Conservation (phyloP, 345 rosid species). For the Toxicodendron radicans region DNA sequence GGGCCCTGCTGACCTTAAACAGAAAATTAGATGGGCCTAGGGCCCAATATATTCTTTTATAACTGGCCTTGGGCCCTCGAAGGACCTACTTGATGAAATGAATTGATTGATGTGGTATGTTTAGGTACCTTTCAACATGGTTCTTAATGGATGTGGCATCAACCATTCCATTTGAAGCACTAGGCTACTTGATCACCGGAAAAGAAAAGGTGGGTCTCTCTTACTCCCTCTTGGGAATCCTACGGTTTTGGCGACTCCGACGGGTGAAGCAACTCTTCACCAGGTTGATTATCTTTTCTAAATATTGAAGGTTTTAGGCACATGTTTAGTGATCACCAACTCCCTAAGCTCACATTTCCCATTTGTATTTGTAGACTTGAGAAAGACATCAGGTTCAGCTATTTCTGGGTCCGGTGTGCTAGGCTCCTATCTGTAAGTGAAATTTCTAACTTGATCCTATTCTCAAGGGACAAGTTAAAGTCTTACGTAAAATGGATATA, state of each 20-base stretch:
- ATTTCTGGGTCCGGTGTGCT: conserved; percentile 75
- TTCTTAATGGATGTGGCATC: conserved; percentile 96
- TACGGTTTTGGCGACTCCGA: conserved; percentile 86
- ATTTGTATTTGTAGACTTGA: conserved; percentile 54
- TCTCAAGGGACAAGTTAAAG: too few species aligned
- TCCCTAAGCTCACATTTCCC: background rate
- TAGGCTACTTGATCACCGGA: conserved; percentile 66
- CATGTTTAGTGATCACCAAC: background rate
- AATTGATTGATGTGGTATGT: background rate
- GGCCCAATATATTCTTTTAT: background rate
- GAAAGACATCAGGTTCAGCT: conserved; percentile 86
- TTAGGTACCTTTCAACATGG: conserved; percentile 85
- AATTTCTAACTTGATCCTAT: too few species aligned
- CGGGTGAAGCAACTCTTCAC: conserved; percentile 82
- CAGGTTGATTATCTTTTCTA: conserved; percentile 35
- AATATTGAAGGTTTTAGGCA: background rate
- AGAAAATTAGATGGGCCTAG: background rate
- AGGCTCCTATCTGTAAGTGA: conserved; percentile 67
- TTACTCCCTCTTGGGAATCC: conserved; percentile 61
- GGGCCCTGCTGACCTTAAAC: background rate
- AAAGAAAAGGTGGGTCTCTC: conserved; percentile 42
- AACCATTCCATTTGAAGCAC: conserved; percentile 72
- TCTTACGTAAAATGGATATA: too few species aligned
- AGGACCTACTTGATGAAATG: background rate
- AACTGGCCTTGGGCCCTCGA: background rate